Conservation (phyloP, 2,329 filamentous ascomycete genomes). For the Aspergillus pseudoviridinutans region DNA sequence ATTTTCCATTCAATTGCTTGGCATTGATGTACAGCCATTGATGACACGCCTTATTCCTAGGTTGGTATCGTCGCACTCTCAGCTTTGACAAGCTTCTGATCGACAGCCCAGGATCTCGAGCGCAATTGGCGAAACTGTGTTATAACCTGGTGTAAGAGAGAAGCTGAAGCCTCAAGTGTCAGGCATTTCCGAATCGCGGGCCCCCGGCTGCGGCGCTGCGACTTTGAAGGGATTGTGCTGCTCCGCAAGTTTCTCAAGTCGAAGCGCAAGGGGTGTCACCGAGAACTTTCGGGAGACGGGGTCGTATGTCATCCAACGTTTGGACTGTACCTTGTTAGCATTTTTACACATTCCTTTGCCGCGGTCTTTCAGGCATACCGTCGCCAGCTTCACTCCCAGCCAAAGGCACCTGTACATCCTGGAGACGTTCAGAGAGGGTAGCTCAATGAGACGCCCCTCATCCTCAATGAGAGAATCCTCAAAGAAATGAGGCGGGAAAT, state of each 20-base stretch:
- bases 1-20: neutral
- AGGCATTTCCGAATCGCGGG: conserved; percentile 8
- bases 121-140: neutral
- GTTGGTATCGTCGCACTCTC: neutral
- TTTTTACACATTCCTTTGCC: neutral
- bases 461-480: conserved; percentile 47
- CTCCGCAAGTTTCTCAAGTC: conserved; percentile 17
- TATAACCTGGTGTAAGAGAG: neutral
- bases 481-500: conserved; percentile 52
- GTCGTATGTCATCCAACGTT: conserved; percentile 41
- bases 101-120: neutral
- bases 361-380: conserved; percentile 28
- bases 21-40: neutral
- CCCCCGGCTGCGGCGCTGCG: neutral
- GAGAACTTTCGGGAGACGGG: conserved; percentile 26
- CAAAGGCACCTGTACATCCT: conserved; percentile 52
- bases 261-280: conserved; percentile 27
- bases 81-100: neutral
- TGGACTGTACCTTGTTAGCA: conserved; percentile 23
- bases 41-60: neutral
- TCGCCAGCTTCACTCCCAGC: conserved; percentile 43
- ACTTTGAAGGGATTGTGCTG: conserved; percentile 9
- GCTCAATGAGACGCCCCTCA: conserved; percentile 51
- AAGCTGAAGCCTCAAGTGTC: conserved; percentile 3
- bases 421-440: conserved; percentile 45